Percentiles rank a stretch among this genome's conserved stretches.
Conservation (phyloP, 108 stramenopile genomes). For the Cyclostephanos invisitatus region DNA sequence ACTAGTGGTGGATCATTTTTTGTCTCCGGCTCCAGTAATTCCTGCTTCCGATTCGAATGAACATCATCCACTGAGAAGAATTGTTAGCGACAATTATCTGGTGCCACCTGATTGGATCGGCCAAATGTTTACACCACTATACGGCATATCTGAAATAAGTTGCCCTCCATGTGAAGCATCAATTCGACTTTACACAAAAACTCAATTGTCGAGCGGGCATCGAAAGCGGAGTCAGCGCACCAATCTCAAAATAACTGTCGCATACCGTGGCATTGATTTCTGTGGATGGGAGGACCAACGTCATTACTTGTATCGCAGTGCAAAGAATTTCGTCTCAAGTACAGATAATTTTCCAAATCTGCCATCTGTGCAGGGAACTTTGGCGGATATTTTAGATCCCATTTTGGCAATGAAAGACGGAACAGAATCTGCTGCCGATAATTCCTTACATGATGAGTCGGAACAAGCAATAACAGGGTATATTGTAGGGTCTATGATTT, state of each 20-base stretch:
- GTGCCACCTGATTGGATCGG: neutral
- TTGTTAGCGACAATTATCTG: neutral
- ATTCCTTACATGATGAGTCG: neutral
- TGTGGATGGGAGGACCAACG: conserved; percentile 84
- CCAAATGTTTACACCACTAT: conserved; percentile 23
- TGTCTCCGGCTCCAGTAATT: neutral
- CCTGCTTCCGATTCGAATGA: neutral
- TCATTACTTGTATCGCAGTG: conserved; percentile 33
- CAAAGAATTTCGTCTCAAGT: neutral
- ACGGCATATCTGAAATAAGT: conserved; percentile 11
- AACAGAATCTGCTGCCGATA: neutral
- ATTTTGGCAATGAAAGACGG: conserved; percentile 19
- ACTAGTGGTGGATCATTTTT: neutral
- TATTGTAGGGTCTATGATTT: neutral
- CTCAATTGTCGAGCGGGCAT: neutral
- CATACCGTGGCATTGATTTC: conserved; percentile 71
- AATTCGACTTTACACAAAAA: neutral
- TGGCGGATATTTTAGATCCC: conserved; percentile 61
- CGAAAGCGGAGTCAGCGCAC: conserved; percentile 36
- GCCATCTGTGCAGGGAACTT: conserved; percentile 68
- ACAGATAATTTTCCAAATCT: conserved; percentile 5
- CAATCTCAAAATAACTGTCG: conserved; percentile 59
- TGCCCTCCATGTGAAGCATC: neutral
- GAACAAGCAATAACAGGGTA: neutral
- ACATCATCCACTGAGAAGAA: neutral